Conservation (phyloP, 768 basidiomycete genomes). For the Pleurotus eryngii region DNA sequence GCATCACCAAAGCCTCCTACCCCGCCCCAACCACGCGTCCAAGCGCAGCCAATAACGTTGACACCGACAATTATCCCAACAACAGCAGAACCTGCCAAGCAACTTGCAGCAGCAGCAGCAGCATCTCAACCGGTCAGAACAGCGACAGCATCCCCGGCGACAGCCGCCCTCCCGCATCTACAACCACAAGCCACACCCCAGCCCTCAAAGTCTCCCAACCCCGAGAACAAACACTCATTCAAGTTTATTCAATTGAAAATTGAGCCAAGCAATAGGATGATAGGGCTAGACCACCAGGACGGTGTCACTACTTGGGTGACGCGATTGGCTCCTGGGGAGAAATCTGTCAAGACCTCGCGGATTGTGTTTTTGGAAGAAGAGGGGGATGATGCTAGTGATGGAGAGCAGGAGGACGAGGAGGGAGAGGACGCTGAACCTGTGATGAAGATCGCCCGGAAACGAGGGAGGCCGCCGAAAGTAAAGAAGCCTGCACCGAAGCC, state of each 20-base stretch:
- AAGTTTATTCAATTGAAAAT: constrained; percentile 50
- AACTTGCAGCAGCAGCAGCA: neutral
- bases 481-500: constrained; percentile 27
- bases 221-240: constrained; percentile 36
- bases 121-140: neutral
- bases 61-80: neutral
- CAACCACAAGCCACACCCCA: neutral
- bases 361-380: constrained; percentile 57
- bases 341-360: constrained; percentile 45
- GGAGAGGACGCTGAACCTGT: constrained; percentile 41
- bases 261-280: constrained; percentile 55
- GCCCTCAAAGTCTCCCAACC: neutral
- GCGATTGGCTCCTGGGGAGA: constrained; percentile 56
- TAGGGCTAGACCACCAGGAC: constrained; percentile 61
- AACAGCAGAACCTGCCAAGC: neutral
- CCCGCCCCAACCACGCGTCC: constrained; percentile 33
- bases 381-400: constrained; percentile 30
- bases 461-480: constrained; percentile 32
- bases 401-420: constrained; percentile 43
- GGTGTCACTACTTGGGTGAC: constrained; percentile 76
- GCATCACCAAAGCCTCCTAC: constrained; percentile 32
- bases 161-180: neutral
- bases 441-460: constrained; percentile 28
- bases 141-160: neutral
- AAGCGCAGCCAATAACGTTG: neutral